A percentile compares a stretch with the other conserved stretches of the same genome.
Conservation (phyloP, 2,329 filamentous ascomycete species). For the Rhinocladiella mackenziei region DNA sequence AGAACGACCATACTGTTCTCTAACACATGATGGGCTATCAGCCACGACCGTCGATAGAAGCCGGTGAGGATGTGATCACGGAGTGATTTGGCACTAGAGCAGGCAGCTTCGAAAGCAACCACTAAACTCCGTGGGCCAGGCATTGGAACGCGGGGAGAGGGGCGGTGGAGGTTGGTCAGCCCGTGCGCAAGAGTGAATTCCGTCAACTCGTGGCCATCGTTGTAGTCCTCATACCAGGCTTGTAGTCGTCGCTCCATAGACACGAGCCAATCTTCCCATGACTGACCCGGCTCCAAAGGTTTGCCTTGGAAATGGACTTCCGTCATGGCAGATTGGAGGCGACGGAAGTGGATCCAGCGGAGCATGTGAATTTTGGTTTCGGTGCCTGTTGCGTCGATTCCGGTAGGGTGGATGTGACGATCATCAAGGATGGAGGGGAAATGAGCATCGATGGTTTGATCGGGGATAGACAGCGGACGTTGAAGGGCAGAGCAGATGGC, state of each 20-base stretch:
- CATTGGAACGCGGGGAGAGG: constrained; percentile 29
- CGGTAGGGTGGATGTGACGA: constrained; percentile 27
- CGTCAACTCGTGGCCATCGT: constrained; percentile 28
- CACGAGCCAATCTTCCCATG: constrained; percentile 32
- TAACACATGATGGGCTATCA: constrained; percentile 30
- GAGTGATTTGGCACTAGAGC: constrained; percentile 27
- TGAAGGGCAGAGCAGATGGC: constrained; percentile 31
- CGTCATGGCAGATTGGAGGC: constrained; percentile 30
- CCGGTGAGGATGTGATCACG: constrained; percentile 30
- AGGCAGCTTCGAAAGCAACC: constrained; percentile 31
- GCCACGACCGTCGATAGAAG: constrained; percentile 31
- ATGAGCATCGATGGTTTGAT: constrained; percentile 30
- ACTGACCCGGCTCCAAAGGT: constrained; percentile 27
- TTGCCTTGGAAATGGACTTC: constrained; percentile 32
- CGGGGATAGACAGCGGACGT: constrained; percentile 31
- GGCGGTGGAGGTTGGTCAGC: constrained; percentile 30
- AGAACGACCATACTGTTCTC: constrained; percentile 33
- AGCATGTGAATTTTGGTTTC: constrained; percentile 30
- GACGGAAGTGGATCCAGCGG: constrained; percentile 30
- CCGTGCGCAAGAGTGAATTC: constrained; percentile 30
- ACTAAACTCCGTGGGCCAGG: constrained; percentile 28
- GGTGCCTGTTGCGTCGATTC: constrained; percentile 27
- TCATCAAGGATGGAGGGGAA: constrained; percentile 30
- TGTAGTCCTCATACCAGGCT: constrained; percentile 30
- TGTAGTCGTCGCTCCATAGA: constrained; percentile 30